Conservation (phyloP, 129 eudicot species). For the Logfia minima region DNA sequence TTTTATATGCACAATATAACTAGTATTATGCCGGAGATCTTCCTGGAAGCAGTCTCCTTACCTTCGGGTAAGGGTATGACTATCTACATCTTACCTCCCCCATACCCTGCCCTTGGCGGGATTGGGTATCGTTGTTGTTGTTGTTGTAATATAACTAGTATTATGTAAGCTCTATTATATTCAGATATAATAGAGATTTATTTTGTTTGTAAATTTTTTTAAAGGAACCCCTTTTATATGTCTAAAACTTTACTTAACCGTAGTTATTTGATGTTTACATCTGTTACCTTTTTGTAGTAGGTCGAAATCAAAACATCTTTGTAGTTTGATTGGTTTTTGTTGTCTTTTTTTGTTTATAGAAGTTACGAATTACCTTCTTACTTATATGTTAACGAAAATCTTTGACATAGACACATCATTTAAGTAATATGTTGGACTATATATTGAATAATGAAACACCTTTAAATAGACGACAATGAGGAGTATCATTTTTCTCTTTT, state of each 20-base stretch:
- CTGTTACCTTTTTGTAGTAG: neutral
- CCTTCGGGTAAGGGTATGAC: too few species aligned
- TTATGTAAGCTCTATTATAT: neutral
- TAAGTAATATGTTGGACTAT: neutral
- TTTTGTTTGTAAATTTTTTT: neutral
- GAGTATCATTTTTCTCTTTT: neutral
- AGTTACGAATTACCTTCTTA: neutral
- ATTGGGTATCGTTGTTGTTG: too few species aligned
- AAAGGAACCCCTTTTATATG: neutral
- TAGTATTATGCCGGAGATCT: neutral
- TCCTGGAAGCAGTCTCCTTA: too few species aligned
- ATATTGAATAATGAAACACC: neutral
- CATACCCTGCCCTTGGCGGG: too few species aligned
- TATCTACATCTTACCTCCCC: too few species aligned
- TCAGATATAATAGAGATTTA: neutral
- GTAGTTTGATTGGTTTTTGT: neutral
- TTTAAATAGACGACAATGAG: neutral
- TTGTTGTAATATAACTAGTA: neutral
- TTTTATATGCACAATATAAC: neutral
- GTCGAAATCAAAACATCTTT: neutral
- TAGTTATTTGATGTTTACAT: neutral
- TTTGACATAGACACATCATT: neutral
- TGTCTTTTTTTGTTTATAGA: neutral
- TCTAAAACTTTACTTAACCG: neutral
- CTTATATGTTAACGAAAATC: neutral